A percentile compares a stretch with the other conserved stretches of the same genome.
phyloP scores from a whole-genome alignment of 2,329 filamentous ascomycete species.

The Daldinia sp. region DNA sequence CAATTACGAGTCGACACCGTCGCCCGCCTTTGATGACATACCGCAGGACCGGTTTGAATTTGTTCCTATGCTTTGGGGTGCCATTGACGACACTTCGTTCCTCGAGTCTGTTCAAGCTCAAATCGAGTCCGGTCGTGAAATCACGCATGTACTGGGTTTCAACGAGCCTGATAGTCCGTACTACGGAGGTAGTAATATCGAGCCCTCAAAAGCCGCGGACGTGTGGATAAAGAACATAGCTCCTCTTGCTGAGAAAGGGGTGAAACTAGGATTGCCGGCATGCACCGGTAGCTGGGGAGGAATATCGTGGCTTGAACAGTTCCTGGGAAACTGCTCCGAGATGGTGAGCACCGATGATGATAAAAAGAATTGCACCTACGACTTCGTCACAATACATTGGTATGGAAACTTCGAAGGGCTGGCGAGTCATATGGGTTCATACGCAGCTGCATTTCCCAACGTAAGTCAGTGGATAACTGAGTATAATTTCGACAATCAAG shows the following conservation, averaged over 20 bases:
- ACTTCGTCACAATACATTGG: slow-evolving; percentile 75
- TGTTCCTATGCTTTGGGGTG: slow-evolving; percentile 85
- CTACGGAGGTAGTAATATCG: slow-evolving; percentile 75
- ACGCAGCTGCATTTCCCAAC: slow-evolving; percentile 68
- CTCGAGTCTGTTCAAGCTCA: slow-evolving; percentile 67
- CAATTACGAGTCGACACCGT: slow-evolving; percentile 75
- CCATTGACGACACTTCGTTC: slow-evolving; percentile 69
- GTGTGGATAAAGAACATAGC: slow-evolving; percentile 79
- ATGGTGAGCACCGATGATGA: slow-evolving; percentile 62
- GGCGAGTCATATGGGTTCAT: slow-evolving; percentile 73
- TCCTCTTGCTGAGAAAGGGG: slow-evolving; percentile 72
- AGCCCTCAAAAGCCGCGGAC: slow-evolving; percentile 70
- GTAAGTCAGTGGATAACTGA: slow-evolving; percentile 82
- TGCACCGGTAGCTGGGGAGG: slow-evolving; percentile 73
- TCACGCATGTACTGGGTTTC: slow-evolving; percentile 78
- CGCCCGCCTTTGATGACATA: slow-evolving; percentile 61
- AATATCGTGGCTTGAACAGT: slow-evolving; percentile 75
- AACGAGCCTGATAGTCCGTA: slow-evolving; percentile 78
- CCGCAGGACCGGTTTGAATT: slow-evolving; percentile 74
- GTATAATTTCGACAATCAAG: slow-evolving; percentile 72
- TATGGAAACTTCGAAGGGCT: slow-evolving; percentile 77
- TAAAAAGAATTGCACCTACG: slow-evolving; percentile 68
- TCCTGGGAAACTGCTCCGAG: slow-evolving; percentile 72
- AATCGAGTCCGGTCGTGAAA: slow-evolving; percentile 65
- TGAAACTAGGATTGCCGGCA: slow-evolving; percentile 77